Conservation (phyloP, 1,139 yeast species). For the Candida pseudoviswanathii region DNA sequence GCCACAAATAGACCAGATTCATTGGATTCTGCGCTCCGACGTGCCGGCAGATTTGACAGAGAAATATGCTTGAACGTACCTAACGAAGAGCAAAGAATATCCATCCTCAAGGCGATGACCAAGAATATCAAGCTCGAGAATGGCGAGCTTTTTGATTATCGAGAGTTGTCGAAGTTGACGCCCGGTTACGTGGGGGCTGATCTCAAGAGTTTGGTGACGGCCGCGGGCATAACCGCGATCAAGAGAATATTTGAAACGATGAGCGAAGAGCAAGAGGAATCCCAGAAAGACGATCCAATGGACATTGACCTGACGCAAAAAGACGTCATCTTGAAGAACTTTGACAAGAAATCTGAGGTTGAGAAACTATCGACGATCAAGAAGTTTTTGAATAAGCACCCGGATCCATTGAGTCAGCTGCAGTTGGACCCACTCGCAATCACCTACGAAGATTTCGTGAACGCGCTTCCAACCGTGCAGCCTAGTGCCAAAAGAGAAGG, state of each 20-base stretch:
- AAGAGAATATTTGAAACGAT: conserved; percentile 74
- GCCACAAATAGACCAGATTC: conserved; percentile 55
- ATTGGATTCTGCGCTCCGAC: conserved; percentile 48
- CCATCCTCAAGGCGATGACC: conserved; percentile 77
- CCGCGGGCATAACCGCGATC: conserved; percentile 94
- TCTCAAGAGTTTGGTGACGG: conserved; percentile 87
- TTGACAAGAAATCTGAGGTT: conserved; percentile 34
- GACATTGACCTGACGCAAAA: conserved; percentile 38
- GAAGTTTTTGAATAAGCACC: conserved; percentile 70
- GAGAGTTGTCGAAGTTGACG: conserved; percentile 81
- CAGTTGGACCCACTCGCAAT: conserved; percentile 78
- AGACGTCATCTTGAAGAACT: conserved; percentile 20
- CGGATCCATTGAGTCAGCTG: conserved; percentile 72
- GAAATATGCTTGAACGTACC: conserved; percentile 81
- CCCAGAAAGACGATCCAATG: conserved; percentile 31
- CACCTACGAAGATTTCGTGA: conserved; percentile 74
- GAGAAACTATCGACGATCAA: conserved; percentile 67
- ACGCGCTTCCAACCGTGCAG: conserved; percentile 89
- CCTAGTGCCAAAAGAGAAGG: conserved; percentile 99
- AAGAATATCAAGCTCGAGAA: conserved; percentile 58
- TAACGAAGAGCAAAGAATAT: conserved; percentile 76
- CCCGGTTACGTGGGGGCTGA: conserved; percentile 99
- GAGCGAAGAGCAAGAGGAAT: conserved; percentile 39
- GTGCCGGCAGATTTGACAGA: conserved; percentile 53
- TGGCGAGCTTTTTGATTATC: conserved; percentile 66